A percentile compares a stretch with the other conserved stretches of the same genome.
Evolutionary conservation across 2,329 filamentous ascomycete genomes (phyloP).

Genomic region (Fusarium sp.): DNA sequence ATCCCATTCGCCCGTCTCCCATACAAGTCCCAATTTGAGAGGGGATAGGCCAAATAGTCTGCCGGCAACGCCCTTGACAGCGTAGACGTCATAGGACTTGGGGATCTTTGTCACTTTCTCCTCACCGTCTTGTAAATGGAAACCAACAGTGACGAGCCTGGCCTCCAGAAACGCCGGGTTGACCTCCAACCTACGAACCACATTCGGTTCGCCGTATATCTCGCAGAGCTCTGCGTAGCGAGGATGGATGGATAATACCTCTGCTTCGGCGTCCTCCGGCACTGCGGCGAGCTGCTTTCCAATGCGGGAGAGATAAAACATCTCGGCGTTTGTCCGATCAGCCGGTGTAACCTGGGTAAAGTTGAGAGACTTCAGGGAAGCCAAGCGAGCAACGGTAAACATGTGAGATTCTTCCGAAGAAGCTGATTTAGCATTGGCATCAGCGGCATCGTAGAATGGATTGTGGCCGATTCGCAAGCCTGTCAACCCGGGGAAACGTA

Average conservation of each 20-base stretch:
- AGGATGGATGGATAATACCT: constrained; percentile 71
- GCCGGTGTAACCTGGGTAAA: constrained; percentile 74
- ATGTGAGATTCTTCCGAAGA: constrained; percentile 85
- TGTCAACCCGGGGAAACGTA: constrained; percentile 75
- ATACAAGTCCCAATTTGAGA: constrained; percentile 72
- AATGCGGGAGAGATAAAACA: constrained; percentile 91
- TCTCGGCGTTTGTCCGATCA: constrained; percentile 87
- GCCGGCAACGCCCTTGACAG: constrained; percentile 79
- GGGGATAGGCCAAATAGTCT: constrained; percentile 73
- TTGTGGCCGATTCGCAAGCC: constrained; percentile 86
- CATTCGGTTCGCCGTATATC: constrained; percentile 75
- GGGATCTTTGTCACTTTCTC: constrained; percentile 67
- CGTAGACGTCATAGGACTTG: constrained; percentile 80
- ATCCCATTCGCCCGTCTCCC: constrained; percentile 93
- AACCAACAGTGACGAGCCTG: constrained; percentile 73
- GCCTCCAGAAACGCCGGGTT: constrained; percentile 86
- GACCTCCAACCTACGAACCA: constrained; percentile 65
- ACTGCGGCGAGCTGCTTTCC: constrained; percentile 75
- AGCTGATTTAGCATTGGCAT: constrained; percentile 53
- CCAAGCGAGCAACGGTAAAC: constrained; percentile 82
- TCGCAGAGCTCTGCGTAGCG: constrained; percentile 78
- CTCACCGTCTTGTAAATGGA: constrained; percentile 46
- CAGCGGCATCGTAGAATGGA: constrained; percentile 73
- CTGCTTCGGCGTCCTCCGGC: constrained; percentile 60
- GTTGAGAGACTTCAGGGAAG: constrained; percentile 73